A percentile compares a stretch with the other conserved stretches of the same genome.
These are phyloP conservation scores for Pseudogymnoascus sp. DNA, from an alignment of 2,329 filamentous ascomycete species.

Conservation along the genomic window DNA sequence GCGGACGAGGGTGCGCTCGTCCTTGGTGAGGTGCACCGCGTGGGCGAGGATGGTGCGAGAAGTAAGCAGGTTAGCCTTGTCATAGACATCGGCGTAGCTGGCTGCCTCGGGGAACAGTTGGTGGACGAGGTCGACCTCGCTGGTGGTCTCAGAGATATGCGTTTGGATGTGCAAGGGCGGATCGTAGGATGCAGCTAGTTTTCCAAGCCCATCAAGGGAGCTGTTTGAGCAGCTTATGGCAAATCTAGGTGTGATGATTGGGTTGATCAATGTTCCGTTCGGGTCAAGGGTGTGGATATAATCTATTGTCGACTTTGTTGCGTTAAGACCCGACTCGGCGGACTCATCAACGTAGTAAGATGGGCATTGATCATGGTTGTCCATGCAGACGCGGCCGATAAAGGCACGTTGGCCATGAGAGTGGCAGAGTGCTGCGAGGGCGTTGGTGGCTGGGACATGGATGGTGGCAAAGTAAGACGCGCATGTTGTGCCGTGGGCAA, in stretches of 20 bases:
- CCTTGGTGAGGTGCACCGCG: slow-evolving; percentile 64
- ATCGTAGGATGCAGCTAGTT: slow-evolving; percentile 52
- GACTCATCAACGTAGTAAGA: slow-evolving; percentile 73
- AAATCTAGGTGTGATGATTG: slow-evolving; percentile 72
- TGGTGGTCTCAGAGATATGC: slow-evolving; percentile 76
- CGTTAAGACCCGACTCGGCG: slow-evolving; percentile 48
- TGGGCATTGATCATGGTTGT: slow-evolving; percentile 60
- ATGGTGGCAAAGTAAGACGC: slow-evolving; percentile 93
- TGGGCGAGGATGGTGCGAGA: slow-evolving; percentile 76
- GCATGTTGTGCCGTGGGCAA: slow-evolving; percentile 86
- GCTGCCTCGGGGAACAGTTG: slow-evolving; percentile 57
- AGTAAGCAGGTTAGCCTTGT: slow-evolving; percentile 61
- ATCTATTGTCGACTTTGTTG: slow-evolving; percentile 52
- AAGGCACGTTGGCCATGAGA: slow-evolving; percentile 77
- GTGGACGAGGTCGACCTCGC: slow-evolving; percentile 65
- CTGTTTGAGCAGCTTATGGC: slow-evolving; percentile 54
- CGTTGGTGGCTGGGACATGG: slow-evolving; percentile 80
- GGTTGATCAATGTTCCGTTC: slow-evolving; percentile 54
- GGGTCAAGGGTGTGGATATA: slow-evolving; percentile 67
- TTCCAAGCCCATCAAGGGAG: slow-evolving; percentile 57
- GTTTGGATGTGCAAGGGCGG: slow-evolving; percentile 66
- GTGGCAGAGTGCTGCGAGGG: slow-evolving; percentile 83
- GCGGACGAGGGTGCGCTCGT: slow-evolving; percentile 60
- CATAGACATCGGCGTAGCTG: slow-evolving; percentile 75
- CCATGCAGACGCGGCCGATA: slow-evolving; percentile 91